phyloP scores from a whole-genome alignment of 208 protist genomes.

The Zelonia costaricensis region DNA sequence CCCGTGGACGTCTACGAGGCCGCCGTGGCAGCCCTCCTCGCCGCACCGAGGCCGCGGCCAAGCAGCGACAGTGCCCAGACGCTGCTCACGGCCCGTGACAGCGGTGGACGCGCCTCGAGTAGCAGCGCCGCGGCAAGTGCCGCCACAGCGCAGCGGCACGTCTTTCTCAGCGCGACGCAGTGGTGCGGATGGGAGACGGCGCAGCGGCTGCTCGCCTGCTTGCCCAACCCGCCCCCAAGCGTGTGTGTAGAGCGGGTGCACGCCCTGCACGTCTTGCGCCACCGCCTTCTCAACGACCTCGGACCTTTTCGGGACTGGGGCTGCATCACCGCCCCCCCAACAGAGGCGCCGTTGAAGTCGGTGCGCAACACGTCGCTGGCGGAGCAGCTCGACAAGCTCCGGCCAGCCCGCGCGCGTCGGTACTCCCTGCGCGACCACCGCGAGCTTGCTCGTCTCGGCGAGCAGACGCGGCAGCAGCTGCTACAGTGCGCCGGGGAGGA shows the following conservation, averaged over 20 bases:
- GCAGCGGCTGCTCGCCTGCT: slow-evolving; percentile 10
- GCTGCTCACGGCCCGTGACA: too few relatives aligned
- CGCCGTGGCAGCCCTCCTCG: slow-evolving; percentile 1
- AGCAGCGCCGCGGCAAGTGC: too few relatives aligned
- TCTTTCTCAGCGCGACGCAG: slow-evolving; percentile 30
- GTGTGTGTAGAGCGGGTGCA: slow-evolving; percentile 14
- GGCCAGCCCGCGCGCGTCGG: background rate
- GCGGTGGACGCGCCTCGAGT: too few relatives aligned
- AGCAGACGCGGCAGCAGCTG: slow-evolving; percentile 15
- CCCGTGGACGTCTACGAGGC: slow-evolving; percentile 6
- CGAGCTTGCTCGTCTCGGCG: slow-evolving; percentile 12
- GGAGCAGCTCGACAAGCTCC: slow-evolving; percentile 12
- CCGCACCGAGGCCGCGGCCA: background rate
- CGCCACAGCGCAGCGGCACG: background rate
- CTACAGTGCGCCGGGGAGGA: slow-evolving; percentile 3
- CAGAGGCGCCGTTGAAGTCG: background rate
- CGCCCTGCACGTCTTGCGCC: slow-evolving; percentile 7
- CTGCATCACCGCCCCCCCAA: background rate
- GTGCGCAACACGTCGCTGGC: background rate
- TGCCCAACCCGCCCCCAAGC: slow-evolving; percentile 4
- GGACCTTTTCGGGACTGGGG: slow-evolving; percentile 14
- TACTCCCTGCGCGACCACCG: slow-evolving; percentile 25
- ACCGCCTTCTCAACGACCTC: slow-evolving; percentile 17
- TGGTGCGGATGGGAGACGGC: slow-evolving; percentile 27
- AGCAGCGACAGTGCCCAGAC: background rate